Evolutionary conservation across 352 stramenopile genomes (phyloP), one percentile per base, ranked within the genome.

Genomic region (Pythium dissimile): DNA sequence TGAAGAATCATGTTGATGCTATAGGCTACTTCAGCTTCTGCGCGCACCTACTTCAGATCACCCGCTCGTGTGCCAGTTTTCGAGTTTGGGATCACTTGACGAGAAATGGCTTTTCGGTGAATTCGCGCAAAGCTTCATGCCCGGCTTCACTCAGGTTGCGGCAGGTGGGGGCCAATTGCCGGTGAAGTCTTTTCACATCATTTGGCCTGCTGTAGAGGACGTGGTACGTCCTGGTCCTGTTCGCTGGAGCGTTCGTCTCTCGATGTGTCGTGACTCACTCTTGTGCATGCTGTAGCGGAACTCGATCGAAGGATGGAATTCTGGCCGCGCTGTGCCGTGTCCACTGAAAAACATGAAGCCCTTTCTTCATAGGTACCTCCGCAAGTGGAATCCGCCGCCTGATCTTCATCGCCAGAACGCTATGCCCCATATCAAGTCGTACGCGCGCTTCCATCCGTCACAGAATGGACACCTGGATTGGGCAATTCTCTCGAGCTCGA

Each of bases 401-500:
- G 37, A 32, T 24, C 54, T 94, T 24, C 70, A 89, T 32, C 84
- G 84, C 3, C 69, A 89, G 59, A 86, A 85, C 27, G 84, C 77
- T 5, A 92, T 94, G 82, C 84, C 84, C 11, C 84, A 94, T 54
- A 91, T 92, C 62, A 94, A 94, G 61, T 78, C 75, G 28, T 91
- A 89, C 43, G 78, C 80, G 24, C 78, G 79, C 3, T 87, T 87
- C 34, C 53, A 86, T 35, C 39, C 67, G 5, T 58, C 56, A 1
- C 44, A 50, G 42, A 51, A 43, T 15, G 73, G 78, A 1, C 53
- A 56, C 2, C 28, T 92, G 9, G 82, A 91, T 61, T 92, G 74
- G 69, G 84, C 80, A 18, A 73, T 94, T 10, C 54, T 94, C n/a
- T 88, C 82, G 2, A 94, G 84, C 59, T 75, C 81, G 4, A 94